Percentiles rank a stretch among this genome's conserved stretches.
phyloP scores from a whole-genome alignment of 2,329 filamentous ascomycete species.

The Fusarium haematococcum region DNA sequence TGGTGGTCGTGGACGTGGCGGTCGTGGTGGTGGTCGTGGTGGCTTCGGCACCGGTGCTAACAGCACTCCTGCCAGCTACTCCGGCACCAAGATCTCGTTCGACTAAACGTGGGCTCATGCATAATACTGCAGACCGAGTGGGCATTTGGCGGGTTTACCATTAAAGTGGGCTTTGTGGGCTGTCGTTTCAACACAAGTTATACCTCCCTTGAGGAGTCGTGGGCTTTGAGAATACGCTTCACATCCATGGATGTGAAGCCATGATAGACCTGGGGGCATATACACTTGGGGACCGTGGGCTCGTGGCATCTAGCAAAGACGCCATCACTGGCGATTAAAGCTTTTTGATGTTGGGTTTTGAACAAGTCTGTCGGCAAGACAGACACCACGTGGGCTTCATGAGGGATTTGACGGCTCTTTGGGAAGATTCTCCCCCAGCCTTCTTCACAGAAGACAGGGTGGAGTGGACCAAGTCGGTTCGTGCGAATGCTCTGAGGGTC shows the following conservation, averaged over 20 bases:
- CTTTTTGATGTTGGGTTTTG: conserved; percentile 50
- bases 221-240: conserved; percentile 67
- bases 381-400: conserved; percentile 51
- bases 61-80: conserved; percentile 51
- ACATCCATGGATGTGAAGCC: conserved; percentile 49
- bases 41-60: conserved; percentile 37
- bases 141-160: conserved; percentile 57
- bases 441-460: conserved; percentile 9
- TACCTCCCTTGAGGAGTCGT: conserved; percentile 53
- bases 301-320: conserved; percentile 49
- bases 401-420: conserved; percentile 55
- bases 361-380: conserved; percentile 41
- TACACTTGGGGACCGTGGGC: conserved; percentile 54
- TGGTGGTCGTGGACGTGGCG: conserved; percentile 58
- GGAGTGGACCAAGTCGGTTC: conserved; percentile 50
- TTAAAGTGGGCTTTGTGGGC: conserved; percentile 64
- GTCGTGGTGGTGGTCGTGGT: conserved; percentile 35
- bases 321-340: conserved; percentile 40
- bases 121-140: conserved; percentile 51
- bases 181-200: conserved; percentile 64
- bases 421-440: conserved; percentile 43
- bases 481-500: conserved; percentile 53
- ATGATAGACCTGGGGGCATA: conserved; percentile 69
- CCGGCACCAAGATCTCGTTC: conserved; percentile 85
- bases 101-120: conserved; percentile 55